Evolutionary conservation across 1,284 basidiomycete genomes (phyloP).

Genomic region (Pseudozyma pruni): DNA sequence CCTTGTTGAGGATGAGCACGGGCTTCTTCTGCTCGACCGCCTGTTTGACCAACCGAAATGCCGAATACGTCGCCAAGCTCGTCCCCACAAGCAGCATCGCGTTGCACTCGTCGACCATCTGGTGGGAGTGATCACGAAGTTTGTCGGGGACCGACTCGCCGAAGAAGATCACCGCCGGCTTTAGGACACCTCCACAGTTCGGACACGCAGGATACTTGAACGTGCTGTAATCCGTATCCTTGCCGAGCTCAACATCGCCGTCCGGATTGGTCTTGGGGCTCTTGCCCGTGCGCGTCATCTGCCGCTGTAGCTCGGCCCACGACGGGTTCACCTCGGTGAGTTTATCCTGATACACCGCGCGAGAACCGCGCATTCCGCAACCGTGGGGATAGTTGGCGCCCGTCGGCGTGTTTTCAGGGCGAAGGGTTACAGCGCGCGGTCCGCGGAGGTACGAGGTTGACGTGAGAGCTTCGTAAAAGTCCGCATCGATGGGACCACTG

Average conservation of each 20-base stretch:
- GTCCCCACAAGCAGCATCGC: slow-evolving; percentile 62
- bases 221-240: slow-evolving; percentile 61
- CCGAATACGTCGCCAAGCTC: slow-evolving; percentile 66
- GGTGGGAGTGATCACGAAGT: slow-evolving; percentile 47
- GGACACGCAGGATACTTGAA: slow-evolving; percentile 65
- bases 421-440: slow-evolving; percentile 30
- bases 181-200: slow-evolving; percentile 65
- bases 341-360: slow-evolving; percentile 62
- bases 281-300: slow-evolving; percentile 51
- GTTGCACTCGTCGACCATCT: slow-evolving; percentile 46
- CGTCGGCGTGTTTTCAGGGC: slow-evolving; percentile 41
- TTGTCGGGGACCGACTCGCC: slow-evolving; percentile 63
- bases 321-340: slow-evolving; percentile 60
- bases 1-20: slow-evolving; percentile 63
- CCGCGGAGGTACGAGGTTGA: slow-evolving; percentile 36
- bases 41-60: slow-evolving; percentile 62
- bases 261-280: slow-evolving; percentile 66
- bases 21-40: slow-evolving; percentile 51
- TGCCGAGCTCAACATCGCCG: slow-evolving; percentile 59
- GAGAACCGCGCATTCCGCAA: slow-evolving; percentile 56
- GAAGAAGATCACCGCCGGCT: slow-evolving; percentile 66
- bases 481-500: slow-evolving; percentile 10
- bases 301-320: slow-evolving; percentile 59
- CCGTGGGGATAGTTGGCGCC: slow-evolving; percentile 49
- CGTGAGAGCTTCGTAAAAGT: slow-evolving; percentile 27